These are phyloP conservation scores for Dendrocalamus latiflorus DNA, from an alignment of 202 grass and related monocot genomes.

Conservation along the genomic window DNA sequence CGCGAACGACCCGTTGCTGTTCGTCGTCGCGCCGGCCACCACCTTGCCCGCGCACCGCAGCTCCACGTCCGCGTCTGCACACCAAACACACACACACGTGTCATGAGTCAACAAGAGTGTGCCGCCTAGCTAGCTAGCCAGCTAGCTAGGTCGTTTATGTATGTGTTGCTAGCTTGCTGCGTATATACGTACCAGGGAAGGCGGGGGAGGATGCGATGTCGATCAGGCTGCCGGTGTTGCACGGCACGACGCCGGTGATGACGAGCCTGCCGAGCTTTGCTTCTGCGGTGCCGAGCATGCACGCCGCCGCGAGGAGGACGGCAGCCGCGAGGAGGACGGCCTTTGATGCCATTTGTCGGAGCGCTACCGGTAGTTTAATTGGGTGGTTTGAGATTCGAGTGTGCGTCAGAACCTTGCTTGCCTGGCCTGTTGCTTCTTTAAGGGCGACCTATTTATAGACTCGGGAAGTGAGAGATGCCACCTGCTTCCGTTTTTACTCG, in stretches of 20 bases:
- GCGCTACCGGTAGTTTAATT: neutral
- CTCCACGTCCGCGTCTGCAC: slow-evolving; percentile 74
- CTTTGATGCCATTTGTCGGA: slow-evolving; percentile 29
- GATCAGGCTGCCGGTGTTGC: slow-evolving; percentile 56
- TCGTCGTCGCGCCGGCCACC: slow-evolving; percentile 53
- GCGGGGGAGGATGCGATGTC: slow-evolving; percentile 40
- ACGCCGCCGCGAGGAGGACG: slow-evolving; percentile 1
- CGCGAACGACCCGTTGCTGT: slow-evolving; percentile 50
- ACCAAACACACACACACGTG: no score
- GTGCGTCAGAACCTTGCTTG: neutral
- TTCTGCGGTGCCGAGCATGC: neutral
- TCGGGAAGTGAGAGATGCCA: neutral
- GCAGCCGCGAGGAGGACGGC: neutral
- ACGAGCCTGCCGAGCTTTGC: slow-evolving; percentile 17
- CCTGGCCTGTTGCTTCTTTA: neutral
- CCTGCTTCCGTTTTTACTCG: neutral
- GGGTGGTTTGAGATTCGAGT: neutral
- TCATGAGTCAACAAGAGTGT: no score
- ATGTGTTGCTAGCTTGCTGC: no score
- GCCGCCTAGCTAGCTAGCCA: no score
- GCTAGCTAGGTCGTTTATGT: no score
- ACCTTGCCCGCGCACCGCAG: slow-evolving; percentile 43
- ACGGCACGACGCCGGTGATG: slow-evolving; percentile 48
- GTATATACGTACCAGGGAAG: slow-evolving; percentile 63
- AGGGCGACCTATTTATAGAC: neutral